Evolutionary conservation across 352 stramenopile species (phyloP), one percentile per base, ranked within the genome.

Genomic region (Thalassiosira delicatula): DNA sequence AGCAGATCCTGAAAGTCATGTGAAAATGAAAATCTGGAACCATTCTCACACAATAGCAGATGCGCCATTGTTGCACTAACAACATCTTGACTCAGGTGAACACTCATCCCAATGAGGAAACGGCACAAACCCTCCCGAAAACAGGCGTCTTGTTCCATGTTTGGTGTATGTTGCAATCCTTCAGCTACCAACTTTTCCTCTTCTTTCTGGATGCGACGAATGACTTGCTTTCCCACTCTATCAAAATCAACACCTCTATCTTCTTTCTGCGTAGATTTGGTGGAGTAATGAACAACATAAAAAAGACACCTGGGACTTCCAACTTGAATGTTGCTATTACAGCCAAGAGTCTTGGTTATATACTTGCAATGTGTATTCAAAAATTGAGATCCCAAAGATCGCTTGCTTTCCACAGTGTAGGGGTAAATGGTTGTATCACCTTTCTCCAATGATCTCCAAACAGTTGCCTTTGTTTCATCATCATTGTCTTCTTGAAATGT

Each of bases 41-140:
- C 78, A 57, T 70, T 42, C 29, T 81, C 30, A 17, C 32, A 63
- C 7, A 73, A 37, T 7, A 85, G 30, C 14, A 73, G 44, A 42
- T 85, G 78, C 4, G 54, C 72, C 78, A 85, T 85, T 5, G 78
- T 69, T 3, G 69, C 30, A 54, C 78, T 85, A 21, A 76, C 42
- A 44, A 85, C 70, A 56, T 69, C 37, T 17, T 51, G 49, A 21
- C 63, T 74, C 9, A 62, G 73, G 2, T 56, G 40, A 30, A 71
- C 70, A 69, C 77, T 78, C 19, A 81, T 80, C 19, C 70, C 78
- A 37, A 21, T 21, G 29, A 85, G 32, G 25, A 85, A 68, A 25
- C 69, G 63, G 32, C 32, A 85, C 19, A 85, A 29, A 9, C 78
- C 78, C 42, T 85, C 78, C 19, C 46, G 54, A 60, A 85, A 85